Evolutionary conservation across 352 stramenopile species (phyloP), one percentile per base, ranked within the genome.

Genomic region (Globisporangium camurandrum): DNA sequence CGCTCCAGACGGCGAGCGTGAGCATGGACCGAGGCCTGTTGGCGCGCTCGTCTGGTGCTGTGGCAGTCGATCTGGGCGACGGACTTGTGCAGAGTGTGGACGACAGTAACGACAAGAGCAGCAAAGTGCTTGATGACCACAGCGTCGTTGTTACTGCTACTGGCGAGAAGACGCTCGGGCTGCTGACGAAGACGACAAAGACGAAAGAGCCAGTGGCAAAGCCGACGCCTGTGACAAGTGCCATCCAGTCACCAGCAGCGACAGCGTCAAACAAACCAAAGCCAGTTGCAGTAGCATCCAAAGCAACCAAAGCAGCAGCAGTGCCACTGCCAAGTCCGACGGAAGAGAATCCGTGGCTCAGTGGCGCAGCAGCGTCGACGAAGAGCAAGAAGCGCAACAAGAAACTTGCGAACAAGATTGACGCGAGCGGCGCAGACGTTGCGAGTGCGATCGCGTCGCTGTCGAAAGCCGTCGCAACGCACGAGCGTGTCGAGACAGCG

Each of bases 281-380:
- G n/a, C 30, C 39, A 33, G 28, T 3, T 11, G 4, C 23, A 50
- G 20, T 3, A 27, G 45, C 8, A 43, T 5, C 16, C 12, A 34
- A 10, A 62, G 34, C 16, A 59, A 61, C 37, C 43, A 57, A 59
- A n/a, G 51, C 63, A 28, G 58, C 65, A 22, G 57, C 59, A 45
- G 57, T 64, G 6, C 3, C 36, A 7, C 26, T 28, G 27, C 6
- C 28, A 1, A 43, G 41, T 3, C 51, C 65, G 24, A 66, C 59
- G 1, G 73, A 81, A 43, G 75, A 86, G 46, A 90, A 90, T 57
- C 78, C 78, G 45, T 90, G 78, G 78, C 49, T 88, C 16, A 79
- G 61, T 14, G 66, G 52, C 33, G 51, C 63, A 0, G 60, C 61
- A 10, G 27, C 53, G 45, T 45, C 42, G 16, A 81, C 67, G 30